Evolutionary conservation across 228 moss, liverwort and hornwort genomes (phyloP).

Genomic region (Sphagnum fallax): DNA sequence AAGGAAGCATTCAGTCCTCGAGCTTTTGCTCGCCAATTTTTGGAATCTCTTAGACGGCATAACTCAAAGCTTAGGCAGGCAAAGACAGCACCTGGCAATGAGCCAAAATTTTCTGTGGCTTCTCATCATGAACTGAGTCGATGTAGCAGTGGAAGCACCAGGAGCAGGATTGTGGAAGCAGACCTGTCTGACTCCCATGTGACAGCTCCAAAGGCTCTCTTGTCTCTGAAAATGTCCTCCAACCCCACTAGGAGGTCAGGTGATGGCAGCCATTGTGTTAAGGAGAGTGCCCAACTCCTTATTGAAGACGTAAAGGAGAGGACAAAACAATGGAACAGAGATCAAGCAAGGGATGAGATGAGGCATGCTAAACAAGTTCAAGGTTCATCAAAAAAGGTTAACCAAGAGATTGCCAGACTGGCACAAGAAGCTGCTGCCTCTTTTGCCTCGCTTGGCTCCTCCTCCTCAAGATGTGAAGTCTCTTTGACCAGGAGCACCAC

Average conservation of each 20-base stretch:
- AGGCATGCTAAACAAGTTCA: slow-evolving; percentile 1
- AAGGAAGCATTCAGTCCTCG: slow-evolving; percentile 39
- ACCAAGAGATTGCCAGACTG: slow-evolving; percentile 46
- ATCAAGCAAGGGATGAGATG: slow-evolving; percentile 10
- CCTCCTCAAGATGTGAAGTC: slow-evolving; percentile 18
- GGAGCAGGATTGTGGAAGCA: slow-evolving; percentile 4
- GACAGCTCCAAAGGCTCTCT: slow-evolving; percentile 18
- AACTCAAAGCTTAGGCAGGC: slow-evolving; percentile 11
- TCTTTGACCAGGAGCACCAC: slow-evolving; percentile 28
- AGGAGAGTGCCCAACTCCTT: slow-evolving; percentile 18
- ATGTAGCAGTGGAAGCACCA: slow-evolving; percentile 14
- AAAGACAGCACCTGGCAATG: not conserved
- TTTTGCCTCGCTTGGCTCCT: not conserved
- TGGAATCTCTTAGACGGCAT: slow-evolving; percentile 19
- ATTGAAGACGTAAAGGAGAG: slow-evolving; percentile 33
- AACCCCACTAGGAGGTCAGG: slow-evolving; percentile 6
- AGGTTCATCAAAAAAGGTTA: slow-evolving; percentile 33
- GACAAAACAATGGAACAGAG: slow-evolving; percentile 26
- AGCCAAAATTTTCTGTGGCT: not conserved
- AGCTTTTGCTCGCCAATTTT: slow-evolving; percentile 38
- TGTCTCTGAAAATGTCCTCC: slow-evolving; percentile 11
- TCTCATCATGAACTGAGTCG: slow-evolving; percentile 8
- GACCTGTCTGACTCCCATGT: no score
- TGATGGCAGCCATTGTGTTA: slow-evolving; percentile 10
- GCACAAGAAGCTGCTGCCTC: slow-evolving; percentile 12